These are phyloP conservation scores for Mucor racemosus DNA, from an alignment of 371 early-diverging fungal species.

Conservation along the genomic window DNA sequence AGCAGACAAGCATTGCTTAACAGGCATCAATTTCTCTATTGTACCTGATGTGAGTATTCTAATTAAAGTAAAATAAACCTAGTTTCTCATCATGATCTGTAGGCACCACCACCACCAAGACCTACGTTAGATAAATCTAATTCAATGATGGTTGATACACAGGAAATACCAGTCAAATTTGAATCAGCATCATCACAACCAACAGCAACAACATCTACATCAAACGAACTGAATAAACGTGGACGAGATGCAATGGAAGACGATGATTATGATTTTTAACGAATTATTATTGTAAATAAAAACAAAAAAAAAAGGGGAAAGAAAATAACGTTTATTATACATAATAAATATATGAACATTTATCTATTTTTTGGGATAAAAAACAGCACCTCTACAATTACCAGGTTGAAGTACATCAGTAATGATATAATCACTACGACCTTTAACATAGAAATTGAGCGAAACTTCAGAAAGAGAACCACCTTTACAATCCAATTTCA, in stretches of 20 bases:
- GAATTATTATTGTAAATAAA: constrained; percentile 5
- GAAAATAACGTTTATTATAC: background rate
- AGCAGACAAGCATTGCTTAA: constrained; percentile 89
- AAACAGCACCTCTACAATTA: constrained; percentile 42
- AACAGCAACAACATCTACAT: background rate
- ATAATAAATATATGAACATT: too few relatives aligned
- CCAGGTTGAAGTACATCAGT: constrained; percentile 38
- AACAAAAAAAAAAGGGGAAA: background rate
- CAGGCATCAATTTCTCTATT: constrained; percentile 88
- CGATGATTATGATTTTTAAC: constrained; percentile 55
- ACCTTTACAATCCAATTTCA: constrained; percentile 39
- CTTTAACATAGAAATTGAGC: constrained; percentile 50
- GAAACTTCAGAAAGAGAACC: constrained; percentile 39
- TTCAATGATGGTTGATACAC: constrained; percentile 22
- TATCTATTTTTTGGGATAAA: constrained; percentile 44
- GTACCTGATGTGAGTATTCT: constrained; percentile 73
- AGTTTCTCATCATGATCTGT: background rate
- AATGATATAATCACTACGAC: constrained; percentile 38
- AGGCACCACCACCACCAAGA: constrained; percentile 49
- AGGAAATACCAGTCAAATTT: constrained; percentile 15
- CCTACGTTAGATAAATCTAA: constrained; percentile 25
- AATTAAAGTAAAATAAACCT: background rate
- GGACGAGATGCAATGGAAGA: constrained; percentile 51
- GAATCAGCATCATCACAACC: background rate
- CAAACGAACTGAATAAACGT: constrained; percentile 23